Base-by-base conservation (phyloP, 148 eudicot species). In the Spergularia marina region DNA sequence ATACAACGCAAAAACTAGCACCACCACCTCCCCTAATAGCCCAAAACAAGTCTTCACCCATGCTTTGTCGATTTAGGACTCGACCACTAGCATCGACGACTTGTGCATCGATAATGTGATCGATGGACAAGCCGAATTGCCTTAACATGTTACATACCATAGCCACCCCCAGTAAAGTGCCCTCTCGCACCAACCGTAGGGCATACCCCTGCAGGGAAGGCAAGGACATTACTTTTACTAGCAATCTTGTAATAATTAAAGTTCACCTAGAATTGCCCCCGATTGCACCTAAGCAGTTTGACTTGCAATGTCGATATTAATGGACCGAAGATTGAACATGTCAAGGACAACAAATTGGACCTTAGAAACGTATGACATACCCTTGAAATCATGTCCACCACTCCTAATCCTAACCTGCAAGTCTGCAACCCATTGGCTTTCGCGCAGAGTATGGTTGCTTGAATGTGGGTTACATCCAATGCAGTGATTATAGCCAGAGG, bases 21-120 rank as follows among this genome's bases (percentile, higher is more conserved):
- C 61, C 86, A 3, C 81, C 86, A 3, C 86, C 86, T 1, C 86
- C 86, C 47, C 82, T 71, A 20, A 83, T 83, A 4, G 86, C 83
- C 86, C 86, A 83, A 53, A 80, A 83, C 0, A 80, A 57, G 55
- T 83, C 83, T 71, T 80, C 85, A 8, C 85, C 83, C 83, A 83
- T 83, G 8, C 53, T 76, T 40, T 44, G 2, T 36, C 79, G 68
- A 52, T 76, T 21, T 16, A 79, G 74, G 15, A 80, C 40, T 2
- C 1, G 36, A 7, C 83, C 83, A 59, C 76, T 76, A 4, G 79
- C 83, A 58, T 80, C 73, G 5, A 80, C 79, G 47, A 80, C 76
- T 65, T 65, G 76, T 76, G 83, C 85, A 79, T 83, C 85, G 13
- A 83, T 73, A 3, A 83, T 72, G 7, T 83, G 60, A 76, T 83